Evolutionary conservation across 2,329 filamentous ascomycete species (phyloP).

Genomic region (Apiospora phragmitis): DNA sequence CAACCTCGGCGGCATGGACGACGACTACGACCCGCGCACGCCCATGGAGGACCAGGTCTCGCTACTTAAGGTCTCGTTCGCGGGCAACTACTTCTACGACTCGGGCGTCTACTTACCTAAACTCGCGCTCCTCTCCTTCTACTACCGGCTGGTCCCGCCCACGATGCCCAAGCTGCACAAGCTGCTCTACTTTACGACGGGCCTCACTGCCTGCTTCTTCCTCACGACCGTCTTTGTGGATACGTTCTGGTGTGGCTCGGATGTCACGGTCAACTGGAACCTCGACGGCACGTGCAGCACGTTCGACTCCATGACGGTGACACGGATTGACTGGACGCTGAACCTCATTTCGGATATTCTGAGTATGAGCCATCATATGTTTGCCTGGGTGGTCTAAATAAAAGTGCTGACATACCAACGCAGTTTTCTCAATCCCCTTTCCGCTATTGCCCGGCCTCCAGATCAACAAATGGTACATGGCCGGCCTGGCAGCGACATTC

Average conservation of each 20-base stretch:
- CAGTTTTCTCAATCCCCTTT: slow-evolving; percentile 6
- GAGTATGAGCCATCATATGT: neutral
- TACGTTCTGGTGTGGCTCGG: slow-evolving; percentile 11
- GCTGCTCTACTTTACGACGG: slow-evolving; percentile 1
- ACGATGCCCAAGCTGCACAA: slow-evolving; percentile 10
- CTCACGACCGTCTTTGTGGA: slow-evolving; percentile 10
- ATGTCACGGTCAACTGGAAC: slow-evolving; percentile 8
- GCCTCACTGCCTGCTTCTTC: neutral
- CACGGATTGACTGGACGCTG: slow-evolving; percentile 3
- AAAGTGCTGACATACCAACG: neutral
- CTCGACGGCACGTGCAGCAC: slow-evolving; percentile 5
- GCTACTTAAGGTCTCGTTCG: slow-evolving; percentile 14
- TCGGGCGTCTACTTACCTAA: slow-evolving; percentile 18
- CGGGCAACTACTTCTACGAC: slow-evolving; percentile 18
- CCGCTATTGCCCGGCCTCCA: neutral
- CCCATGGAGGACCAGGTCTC: neutral
- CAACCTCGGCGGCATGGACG: neutral
- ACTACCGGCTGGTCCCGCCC: slow-evolving; percentile 15
- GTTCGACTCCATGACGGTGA: slow-evolving; percentile 5
- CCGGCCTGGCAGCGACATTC: neutral
- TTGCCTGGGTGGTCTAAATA: neutral
- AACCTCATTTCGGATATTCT: neutral
- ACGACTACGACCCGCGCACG: neutral
- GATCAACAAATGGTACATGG: neutral
- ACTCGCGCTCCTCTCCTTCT: slow-evolving; percentile 14